A percentile compares a stretch with the other conserved stretches of the same genome.
These are phyloP conservation scores for Amphicarpaea edgeworthii DNA, from an alignment of 306 rosid species.

Conservation along the genomic window DNA sequence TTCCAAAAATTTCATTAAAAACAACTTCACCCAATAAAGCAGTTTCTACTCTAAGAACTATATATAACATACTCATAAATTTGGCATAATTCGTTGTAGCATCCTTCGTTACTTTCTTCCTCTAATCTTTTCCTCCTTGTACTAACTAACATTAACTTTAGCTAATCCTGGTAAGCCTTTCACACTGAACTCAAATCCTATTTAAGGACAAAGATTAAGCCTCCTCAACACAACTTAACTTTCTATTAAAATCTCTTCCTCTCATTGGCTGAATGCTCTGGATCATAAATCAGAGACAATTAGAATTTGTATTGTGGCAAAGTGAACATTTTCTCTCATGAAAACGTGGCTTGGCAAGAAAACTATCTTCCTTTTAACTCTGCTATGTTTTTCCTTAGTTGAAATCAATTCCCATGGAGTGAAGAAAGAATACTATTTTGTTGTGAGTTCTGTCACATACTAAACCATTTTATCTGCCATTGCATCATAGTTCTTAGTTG, in stretches of 20 bases:
- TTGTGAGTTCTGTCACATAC: slow-evolving; percentile 27
- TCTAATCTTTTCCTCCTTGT: background rate
- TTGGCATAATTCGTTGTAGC: background rate
- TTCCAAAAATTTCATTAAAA: background rate
- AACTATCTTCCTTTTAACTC: slow-evolving; percentile 26
- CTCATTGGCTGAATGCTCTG: background rate
- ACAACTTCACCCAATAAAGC: background rate
- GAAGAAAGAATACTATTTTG: slow-evolving; percentile 28
- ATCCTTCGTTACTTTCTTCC: background rate
- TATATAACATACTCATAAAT: background rate
- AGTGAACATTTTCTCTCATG: background rate
- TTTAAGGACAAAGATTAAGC: background rate
- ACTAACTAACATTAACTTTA: background rate
- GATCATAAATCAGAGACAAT: background rate
- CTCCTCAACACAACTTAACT: background rate
- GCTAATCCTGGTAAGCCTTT: background rate
- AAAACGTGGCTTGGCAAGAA: slow-evolving; percentile 33
- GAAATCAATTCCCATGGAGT: background rate
- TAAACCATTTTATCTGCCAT: slow-evolving; percentile 3
- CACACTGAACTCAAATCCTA: background rate
- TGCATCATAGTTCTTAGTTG: background rate
- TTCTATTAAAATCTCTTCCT: background rate
- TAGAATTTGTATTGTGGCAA: background rate
- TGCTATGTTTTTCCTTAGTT: slow-evolving; percentile 4
- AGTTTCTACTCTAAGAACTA: background rate